A percentile compares a stretch with the other conserved stretches of the same genome.
Conservation (phyloP, 2,329 filamentous ascomycete genomes). For the Tolypocladium ophioglossoides region DNA sequence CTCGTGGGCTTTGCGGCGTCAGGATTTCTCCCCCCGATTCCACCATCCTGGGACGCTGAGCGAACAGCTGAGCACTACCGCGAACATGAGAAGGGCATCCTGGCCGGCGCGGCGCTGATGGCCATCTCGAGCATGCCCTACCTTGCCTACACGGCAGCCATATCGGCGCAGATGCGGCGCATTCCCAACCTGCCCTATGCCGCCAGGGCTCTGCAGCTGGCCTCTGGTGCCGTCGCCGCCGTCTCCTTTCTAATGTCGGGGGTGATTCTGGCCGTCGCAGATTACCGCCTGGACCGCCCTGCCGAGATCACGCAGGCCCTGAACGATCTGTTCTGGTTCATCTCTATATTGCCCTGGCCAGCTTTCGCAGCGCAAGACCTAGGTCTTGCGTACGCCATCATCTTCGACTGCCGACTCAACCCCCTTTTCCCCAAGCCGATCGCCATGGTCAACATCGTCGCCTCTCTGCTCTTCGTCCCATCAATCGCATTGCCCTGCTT, state of each 20-base stretch:
- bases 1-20: not conserved
- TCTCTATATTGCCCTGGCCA: constrained; percentile 6
- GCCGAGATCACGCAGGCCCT: constrained; percentile 7
- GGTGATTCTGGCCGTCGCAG: constrained; percentile 3
- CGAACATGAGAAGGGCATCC: constrained; percentile 2
- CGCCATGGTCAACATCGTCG: constrained; percentile 6
- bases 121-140: not conserved
- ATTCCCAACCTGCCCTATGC: constrained; percentile 1
- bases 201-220: not conserved
- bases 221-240: not conserved
- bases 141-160: not conserved
- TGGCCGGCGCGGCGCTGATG: constrained; percentile 1
- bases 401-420: constrained; percentile 5
- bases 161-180: constrained; percentile 2
- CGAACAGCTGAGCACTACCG: constrained; percentile 2
- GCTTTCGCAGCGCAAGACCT: constrained; percentile 6
- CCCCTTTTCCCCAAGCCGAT: constrained; percentile 8
- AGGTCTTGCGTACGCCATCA: constrained; percentile 7
- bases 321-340: constrained; percentile 8
- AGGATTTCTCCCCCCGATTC: constrained; percentile 1
- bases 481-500: constrained; percentile 4
- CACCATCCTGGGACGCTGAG: constrained; percentile 2
- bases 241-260: constrained; percentile 1
- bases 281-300: constrained; percentile 6
- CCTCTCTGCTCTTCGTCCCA: constrained; percentile 3